phyloP scores from a whole-genome alignment of 768 basidiomycete genomes.

The Daedaleopsis sinensis region DNA sequence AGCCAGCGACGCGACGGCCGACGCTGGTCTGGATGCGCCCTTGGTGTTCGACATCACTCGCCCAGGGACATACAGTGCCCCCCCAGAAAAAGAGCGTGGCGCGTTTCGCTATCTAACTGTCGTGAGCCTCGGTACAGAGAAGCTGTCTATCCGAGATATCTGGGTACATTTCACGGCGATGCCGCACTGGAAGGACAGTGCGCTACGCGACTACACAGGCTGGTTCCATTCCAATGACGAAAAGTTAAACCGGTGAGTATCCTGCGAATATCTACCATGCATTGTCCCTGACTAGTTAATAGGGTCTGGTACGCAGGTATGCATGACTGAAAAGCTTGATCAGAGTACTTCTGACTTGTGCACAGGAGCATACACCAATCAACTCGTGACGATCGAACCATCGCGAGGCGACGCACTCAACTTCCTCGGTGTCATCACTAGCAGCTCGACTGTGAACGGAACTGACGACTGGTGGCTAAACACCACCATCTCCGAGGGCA shows the following conservation, averaged over 20 bases:
- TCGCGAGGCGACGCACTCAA: conserved; percentile 12
- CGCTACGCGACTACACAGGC: conserved; percentile 12
- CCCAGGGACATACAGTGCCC: conserved; percentile 7
- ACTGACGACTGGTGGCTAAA: conserved; percentile 16
- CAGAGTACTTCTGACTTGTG: neutral
- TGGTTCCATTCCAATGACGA: conserved; percentile 23
- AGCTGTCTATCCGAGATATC: conserved; percentile 11
- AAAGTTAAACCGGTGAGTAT: conserved; percentile 13
- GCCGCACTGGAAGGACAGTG: conserved; percentile 17
- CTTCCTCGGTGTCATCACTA: neutral
- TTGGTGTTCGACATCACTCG: conserved; percentile 13
- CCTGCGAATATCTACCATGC: too few relatives aligned
- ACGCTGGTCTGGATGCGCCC: conserved; percentile 7
- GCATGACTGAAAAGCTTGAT: neutral
- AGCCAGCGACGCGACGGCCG: conserved; percentile 13
- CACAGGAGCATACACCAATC: conserved; percentile 19
- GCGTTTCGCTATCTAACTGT: conserved; percentile 19
- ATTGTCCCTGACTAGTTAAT: too few relatives aligned
- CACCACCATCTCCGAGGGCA: conserved; percentile 20
- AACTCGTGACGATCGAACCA: conserved; percentile 18
- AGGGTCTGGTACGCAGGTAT: conserved; percentile 21
- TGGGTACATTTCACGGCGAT: conserved; percentile 21
- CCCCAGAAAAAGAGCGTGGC: conserved; percentile 14
- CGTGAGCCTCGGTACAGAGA: conserved; percentile 5
- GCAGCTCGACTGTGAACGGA: neutral